These are phyloP conservation scores for Rosa hybrid DNA, from an alignment of 331 rosid genomes.

Conservation along the genomic window DNA sequence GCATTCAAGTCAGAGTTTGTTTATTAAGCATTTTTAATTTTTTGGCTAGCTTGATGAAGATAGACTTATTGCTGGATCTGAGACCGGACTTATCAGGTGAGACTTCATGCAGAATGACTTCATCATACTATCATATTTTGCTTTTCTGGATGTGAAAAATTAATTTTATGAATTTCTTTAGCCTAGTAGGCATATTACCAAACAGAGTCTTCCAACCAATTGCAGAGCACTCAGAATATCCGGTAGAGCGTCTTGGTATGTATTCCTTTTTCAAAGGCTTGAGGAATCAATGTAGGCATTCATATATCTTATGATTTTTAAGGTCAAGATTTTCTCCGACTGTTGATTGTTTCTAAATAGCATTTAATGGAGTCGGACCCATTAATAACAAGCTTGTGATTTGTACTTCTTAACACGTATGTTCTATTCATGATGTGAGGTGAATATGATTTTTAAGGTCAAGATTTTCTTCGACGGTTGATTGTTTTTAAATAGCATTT, in stretches of 20 bases:
- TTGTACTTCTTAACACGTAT: neutral
- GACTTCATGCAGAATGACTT: constrained; percentile 21
- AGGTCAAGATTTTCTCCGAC: neutral
- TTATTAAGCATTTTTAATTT: constrained; percentile 2
- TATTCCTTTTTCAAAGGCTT: neutral
- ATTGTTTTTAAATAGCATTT: neutral
- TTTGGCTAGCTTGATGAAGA: constrained; percentile 84
- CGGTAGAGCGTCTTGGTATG: constrained; percentile 85
- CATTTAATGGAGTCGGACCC: neutral
- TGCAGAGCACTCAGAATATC: constrained; percentile 86
- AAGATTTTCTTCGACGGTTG: neutral
- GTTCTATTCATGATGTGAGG: neutral
- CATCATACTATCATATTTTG: constrained; percentile 18
- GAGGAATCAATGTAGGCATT: neutral
- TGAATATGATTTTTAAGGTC: neutral
- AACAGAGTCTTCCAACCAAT: constrained; percentile 86
- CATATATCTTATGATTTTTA: neutral
- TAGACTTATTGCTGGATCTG: constrained; percentile 79
- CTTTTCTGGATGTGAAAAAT: constrained; percentile 5
- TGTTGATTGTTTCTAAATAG: neutral
- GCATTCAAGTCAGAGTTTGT: constrained; percentile 2
- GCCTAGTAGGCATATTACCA: constrained; percentile 82
- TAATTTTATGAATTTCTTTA: constrained; percentile 22
- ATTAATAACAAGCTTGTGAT: neutral
- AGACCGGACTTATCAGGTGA: constrained; percentile 91